Conservation (phyloP, 1,284 basidiomycete genomes). For the Apiotrichum domesticum region DNA sequence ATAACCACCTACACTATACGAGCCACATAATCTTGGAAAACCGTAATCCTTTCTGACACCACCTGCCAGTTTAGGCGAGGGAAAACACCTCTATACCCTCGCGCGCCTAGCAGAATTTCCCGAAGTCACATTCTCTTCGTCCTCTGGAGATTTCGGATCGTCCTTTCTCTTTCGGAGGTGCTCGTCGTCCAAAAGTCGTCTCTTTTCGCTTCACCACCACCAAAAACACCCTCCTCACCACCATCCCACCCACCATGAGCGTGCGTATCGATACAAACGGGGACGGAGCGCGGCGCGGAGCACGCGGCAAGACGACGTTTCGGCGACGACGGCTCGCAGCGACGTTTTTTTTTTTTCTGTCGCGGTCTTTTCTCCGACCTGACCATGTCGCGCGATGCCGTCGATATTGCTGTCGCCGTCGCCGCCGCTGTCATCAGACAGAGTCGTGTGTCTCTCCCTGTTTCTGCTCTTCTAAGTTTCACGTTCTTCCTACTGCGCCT, state of each 20-base stretch:
- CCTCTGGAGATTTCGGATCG: conserved; percentile 12
- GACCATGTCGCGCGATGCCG: no score
- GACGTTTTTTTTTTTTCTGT: neutral
- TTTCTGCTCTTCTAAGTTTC: no score
- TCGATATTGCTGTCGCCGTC: no score
- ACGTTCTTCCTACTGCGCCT: no score
- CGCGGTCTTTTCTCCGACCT: no score
- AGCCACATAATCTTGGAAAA: neutral
- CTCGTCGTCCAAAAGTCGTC: no score
- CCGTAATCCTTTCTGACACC: no score
- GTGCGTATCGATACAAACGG: conserved; percentile 3
- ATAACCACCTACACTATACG: conserved; percentile 6
- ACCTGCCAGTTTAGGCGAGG: neutral
- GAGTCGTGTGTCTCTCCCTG: no score
- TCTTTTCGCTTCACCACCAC: neutral
- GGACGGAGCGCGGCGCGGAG: neutral
- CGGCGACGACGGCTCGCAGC: no score
- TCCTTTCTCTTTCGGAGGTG: no score
- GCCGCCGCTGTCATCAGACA: no score
- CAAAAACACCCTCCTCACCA: neutral
- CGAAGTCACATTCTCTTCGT: no score
- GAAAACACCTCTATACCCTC: neutral
- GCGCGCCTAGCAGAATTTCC: neutral
- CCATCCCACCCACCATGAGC: conserved; percentile 8
- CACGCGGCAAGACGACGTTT: neutral